These are phyloP conservation scores for Phytopythium oedochilum DNA, from an alignment of 352 stramenopile genomes.

Conservation along the genomic window DNA sequence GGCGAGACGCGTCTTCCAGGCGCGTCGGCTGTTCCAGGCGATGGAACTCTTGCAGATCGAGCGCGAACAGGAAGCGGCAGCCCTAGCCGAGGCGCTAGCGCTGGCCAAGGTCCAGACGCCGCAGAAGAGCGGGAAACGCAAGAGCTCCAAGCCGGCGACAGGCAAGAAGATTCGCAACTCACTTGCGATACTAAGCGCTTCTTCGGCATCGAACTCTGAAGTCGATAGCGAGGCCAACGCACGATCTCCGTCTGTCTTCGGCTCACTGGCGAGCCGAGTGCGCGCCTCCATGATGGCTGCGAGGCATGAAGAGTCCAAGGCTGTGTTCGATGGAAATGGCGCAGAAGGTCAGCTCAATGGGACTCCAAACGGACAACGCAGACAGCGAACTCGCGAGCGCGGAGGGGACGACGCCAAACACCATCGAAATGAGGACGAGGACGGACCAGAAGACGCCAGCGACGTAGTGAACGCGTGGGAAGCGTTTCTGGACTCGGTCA, in stretches of 20 bases:
- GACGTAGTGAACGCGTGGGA: slow-evolving; percentile 62
- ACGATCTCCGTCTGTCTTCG: neutral
- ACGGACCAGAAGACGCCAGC: slow-evolving; percentile 51
- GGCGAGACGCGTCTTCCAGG: slow-evolving; percentile 32
- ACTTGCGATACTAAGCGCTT: neutral
- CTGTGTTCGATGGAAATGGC: neutral
- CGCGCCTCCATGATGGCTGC: slow-evolving; percentile 9
- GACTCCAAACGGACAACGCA: slow-evolving; percentile 1
- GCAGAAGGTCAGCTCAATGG: slow-evolving; percentile 1
- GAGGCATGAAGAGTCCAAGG: slow-evolving; percentile 15
- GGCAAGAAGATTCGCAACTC: slow-evolving; percentile 4
- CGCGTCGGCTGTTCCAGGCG: slow-evolving; percentile 30
- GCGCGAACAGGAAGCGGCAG: slow-evolving; percentile 36
- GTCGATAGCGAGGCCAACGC: neutral
- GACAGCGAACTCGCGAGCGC: slow-evolving; percentile 5
- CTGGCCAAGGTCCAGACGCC: slow-evolving; percentile 1
- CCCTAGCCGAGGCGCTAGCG: slow-evolving; percentile 11
- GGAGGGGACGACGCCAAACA: neutral
- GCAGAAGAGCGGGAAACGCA: slow-evolving; percentile 8
- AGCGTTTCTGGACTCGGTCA: slow-evolving; percentile 45
- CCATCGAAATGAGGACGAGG: slow-evolving; percentile 13
- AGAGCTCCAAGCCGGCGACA: neutral
- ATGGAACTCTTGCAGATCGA: slow-evolving; percentile 40
- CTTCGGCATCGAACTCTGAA: neutral
- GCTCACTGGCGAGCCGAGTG: neutral